Conservation (phyloP, 1,139 yeast genomes). For the Geotrichum siamense region DNA sequence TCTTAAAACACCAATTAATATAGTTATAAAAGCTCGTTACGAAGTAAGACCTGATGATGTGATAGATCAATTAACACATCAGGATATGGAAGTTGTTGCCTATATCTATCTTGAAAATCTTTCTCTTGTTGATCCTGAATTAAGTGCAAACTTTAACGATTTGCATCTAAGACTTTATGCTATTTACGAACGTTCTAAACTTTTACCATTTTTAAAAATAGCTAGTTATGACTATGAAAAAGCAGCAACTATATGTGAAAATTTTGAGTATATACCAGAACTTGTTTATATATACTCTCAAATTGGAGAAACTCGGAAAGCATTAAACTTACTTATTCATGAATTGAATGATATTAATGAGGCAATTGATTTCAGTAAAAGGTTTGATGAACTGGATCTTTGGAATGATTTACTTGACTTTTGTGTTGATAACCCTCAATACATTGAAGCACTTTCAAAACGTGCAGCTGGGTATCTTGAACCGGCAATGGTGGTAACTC, state of each 20-base stretch:
- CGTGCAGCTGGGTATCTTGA: slow-evolving; percentile 40
- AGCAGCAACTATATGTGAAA: slow-evolving; percentile 60
- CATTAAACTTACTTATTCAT: slow-evolving; percentile 67
- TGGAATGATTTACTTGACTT: slow-evolving; percentile 72
- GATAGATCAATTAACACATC: slow-evolving; percentile 40
- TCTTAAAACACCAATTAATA: slow-evolving; percentile 44
- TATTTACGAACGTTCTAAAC: slow-evolving; percentile 45
- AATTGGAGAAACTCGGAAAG: slow-evolving; percentile 71
- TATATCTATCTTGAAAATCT: slow-evolving; percentile 56
- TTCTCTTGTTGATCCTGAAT: slow-evolving; percentile 47
- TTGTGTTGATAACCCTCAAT: slow-evolving; percentile 64
- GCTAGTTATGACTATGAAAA: slow-evolving; percentile 50
- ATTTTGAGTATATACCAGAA: slow-evolving; percentile 51
- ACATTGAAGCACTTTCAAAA: slow-evolving; percentile 66
- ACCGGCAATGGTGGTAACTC: slow-evolving; percentile 58
- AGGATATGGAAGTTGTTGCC: slow-evolving; percentile 40
- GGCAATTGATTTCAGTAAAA: slow-evolving; percentile 75
- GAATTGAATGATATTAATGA: slow-evolving; percentile 66
- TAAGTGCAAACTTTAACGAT: slow-evolving; percentile 53
- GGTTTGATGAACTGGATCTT: slow-evolving; percentile 61
- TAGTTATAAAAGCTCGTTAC: slow-evolving; percentile 57
- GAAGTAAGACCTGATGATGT: slow-evolving; percentile 51
- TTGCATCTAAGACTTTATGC: slow-evolving; percentile 59
- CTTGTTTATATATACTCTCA: slow-evolving; percentile 73
- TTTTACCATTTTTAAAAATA: slow-evolving; percentile 49